Evolutionary conservation across 2,329 filamentous ascomycete species (phyloP).

Genomic region (Claviceps purpurea): DNA sequence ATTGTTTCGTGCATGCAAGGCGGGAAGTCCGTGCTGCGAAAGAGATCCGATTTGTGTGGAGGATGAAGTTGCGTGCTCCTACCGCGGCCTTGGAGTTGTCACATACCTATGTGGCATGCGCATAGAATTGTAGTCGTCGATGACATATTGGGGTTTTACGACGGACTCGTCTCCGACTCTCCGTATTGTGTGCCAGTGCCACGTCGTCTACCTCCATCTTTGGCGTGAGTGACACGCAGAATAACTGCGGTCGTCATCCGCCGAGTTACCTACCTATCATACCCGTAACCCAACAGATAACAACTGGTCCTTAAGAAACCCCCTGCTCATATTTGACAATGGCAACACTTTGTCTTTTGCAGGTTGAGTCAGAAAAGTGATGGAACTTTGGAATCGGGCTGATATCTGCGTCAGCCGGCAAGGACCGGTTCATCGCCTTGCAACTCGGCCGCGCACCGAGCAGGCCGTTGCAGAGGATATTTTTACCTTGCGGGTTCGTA

Average conservation of each 20-base stretch:
- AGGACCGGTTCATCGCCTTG: no score
- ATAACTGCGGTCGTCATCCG: background rate
- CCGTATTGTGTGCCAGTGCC: background rate
- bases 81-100: no score
- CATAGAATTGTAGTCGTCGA: background rate
- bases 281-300: background rate
- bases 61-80: no score
- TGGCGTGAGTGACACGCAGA: background rate
- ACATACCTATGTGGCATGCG: no score
- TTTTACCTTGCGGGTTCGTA: background rate
- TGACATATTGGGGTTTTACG: background rate
- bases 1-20: background rate
- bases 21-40: no score
- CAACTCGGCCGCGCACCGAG: background rate
- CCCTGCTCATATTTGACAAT: background rate
- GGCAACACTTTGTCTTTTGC: background rate
- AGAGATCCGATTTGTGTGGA: no score
- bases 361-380: background rate
- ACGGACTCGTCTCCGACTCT: background rate
- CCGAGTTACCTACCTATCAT: background rate
- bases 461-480: background rate
- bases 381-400: no score
- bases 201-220: background rate
- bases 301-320: background rate
- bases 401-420: background rate